These are phyloP conservation scores for Leishmania arabica DNA, from an alignment of 208 protist genomes.

Conservation along the genomic window DNA sequence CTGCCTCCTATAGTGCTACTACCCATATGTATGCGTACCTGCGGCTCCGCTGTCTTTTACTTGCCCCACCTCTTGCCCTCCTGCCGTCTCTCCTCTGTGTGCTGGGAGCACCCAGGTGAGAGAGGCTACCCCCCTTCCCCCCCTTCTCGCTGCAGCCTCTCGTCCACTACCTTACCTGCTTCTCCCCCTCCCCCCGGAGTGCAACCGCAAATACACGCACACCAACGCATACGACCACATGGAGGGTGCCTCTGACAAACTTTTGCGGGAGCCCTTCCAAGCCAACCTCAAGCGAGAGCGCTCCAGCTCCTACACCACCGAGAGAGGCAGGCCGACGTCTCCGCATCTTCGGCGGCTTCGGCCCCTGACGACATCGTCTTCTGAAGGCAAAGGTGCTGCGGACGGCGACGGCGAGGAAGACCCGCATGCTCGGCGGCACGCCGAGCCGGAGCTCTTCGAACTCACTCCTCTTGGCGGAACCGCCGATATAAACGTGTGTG, in stretches of 20 bases:
- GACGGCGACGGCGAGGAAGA: not conserved
- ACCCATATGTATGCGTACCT: not conserved
- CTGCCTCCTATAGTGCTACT: too few relatives aligned
- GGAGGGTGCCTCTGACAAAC: conserved; percentile 4
- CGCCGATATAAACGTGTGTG: not conserved
- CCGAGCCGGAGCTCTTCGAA: conserved; percentile 13
- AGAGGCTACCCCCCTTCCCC: not conserved
- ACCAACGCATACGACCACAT: not conserved
- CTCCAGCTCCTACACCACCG: conserved; percentile 11
- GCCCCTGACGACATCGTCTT: not conserved
- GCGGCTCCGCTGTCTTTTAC: too few relatives aligned
- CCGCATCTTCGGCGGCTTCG: conserved; percentile 1
- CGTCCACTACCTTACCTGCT: not conserved
- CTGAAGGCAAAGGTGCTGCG: not conserved
- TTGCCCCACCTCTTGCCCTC: not conserved
- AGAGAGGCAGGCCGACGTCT: conserved; percentile 11
- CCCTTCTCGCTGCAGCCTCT: not conserved
- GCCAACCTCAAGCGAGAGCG: conserved; percentile 22
- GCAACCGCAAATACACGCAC: not conserved
- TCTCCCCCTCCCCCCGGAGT: not conserved
- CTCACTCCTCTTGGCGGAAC: conserved; percentile 1
- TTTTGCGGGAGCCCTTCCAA: conserved; percentile 22
- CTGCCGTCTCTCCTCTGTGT: not conserved
- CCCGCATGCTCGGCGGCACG: not conserved
- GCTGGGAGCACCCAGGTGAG: not conserved